A percentile compares a stretch with the other conserved stretches of the same genome.
Conservation (phyloP, 345 rosid genomes). For the Firmiana major region DNA sequence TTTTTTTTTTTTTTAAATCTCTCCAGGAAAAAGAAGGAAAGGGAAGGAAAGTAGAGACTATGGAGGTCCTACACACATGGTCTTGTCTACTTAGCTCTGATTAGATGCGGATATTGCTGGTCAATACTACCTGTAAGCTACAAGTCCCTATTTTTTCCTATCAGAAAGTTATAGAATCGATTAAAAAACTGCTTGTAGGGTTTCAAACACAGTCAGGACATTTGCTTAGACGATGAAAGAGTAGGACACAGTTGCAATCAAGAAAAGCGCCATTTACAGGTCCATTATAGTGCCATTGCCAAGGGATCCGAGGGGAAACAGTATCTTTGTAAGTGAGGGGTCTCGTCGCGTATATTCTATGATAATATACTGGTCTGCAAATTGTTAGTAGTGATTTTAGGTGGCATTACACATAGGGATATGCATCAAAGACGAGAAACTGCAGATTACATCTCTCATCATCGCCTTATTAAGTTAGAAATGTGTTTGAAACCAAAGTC, state of each 20-base stretch:
- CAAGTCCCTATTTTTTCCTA: conserved; percentile 14
- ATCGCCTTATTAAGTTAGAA: background rate
- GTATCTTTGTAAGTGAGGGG: background rate
- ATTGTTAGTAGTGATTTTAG: conserved; percentile 6
- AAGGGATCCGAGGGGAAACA: background rate
- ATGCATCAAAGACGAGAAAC: background rate
- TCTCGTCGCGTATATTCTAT: background rate
- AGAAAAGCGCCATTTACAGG: background rate
- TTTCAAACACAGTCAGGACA: conserved; percentile 8
- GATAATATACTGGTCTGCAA: background rate
- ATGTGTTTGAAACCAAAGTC: background rate
- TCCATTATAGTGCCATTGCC: background rate
- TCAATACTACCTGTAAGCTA: conserved; percentile 49
- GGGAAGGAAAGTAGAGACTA: conserved; percentile 24
- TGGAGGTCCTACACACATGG: conserved; percentile 90
- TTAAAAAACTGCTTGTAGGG: conserved; percentile 3
- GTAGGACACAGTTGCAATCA: conserved; percentile 2
- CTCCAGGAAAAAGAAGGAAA: background rate
- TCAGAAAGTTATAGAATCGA: background rate
- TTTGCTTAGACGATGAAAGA: no score
- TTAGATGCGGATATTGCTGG: conserved; percentile 48
- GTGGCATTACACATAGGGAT: conserved; percentile 7
- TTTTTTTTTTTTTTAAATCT: no score
- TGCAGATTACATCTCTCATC: background rate
- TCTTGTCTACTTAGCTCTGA: conserved; percentile 69